Base-by-base conservation (phyloP, 192 early-diverging fungal species). In the Backusella mclennaniae region DNA sequence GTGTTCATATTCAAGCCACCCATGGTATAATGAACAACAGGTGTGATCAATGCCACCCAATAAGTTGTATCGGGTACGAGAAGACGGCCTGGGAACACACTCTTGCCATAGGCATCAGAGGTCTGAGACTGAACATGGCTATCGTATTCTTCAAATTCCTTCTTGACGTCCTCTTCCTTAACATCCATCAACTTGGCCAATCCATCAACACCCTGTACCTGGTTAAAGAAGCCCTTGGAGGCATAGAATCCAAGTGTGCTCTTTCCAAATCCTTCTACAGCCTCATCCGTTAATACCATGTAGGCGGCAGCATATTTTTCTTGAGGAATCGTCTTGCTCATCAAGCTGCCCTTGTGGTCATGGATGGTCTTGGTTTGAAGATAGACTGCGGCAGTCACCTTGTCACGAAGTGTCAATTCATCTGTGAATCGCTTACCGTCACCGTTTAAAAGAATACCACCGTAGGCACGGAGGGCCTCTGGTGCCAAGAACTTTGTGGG, bases 401-500 rank as follows among this genome's bases (percentile, higher is more conserved):
- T 26, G 33, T 95, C 94, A 72, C 94, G 88, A 73, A 90, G 88
- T 26, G 88, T 91, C 12, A 95, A 84, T 85, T 95, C 93, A 73
- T 94, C 87, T 70, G 85, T 84, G 80, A 95, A 95, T 73, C 94
- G 92, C 41, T 82, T 77, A 49, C 93, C 94, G 46, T 85, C 85
- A 5, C 79, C 90, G 69, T 91, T 86, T 56, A 95, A 76, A 39
- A 95, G 82, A 3, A 95, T 75, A 70, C 91, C 94, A 71, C 94
- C 94, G 35, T 88, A 89, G 66, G 92, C 93, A 46, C 94, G 89
- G 52, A 95, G 86, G 0, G 94, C 93, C 80, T 95, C 94, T 19
- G 94, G 92, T 8, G 94, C 94, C 41, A 95, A 77, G 78, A 95
- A 92, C 86, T 93, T 94, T 71, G 92, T 90, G 29, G 90, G 84